Evolutionary conservation across 441 rosid genomes (phyloP), one percentile per base, ranked within the genome.

Genomic region (Biscutella laevigata): DNA sequence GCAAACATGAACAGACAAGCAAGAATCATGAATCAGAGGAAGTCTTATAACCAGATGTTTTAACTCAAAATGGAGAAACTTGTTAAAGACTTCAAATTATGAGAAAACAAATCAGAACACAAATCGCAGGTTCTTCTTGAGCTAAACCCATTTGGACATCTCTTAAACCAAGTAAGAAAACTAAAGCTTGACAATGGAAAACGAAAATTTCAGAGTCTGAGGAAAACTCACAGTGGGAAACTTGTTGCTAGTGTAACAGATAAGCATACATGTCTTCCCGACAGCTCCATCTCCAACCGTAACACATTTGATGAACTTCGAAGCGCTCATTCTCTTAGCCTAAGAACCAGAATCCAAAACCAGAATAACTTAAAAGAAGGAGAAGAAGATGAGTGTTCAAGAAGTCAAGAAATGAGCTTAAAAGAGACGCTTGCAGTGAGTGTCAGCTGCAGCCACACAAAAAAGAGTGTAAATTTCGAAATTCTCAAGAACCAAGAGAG

Each of bases 261-360:
- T 90, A 55, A 90, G 97, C 97, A 86, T 90, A 76, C 95, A 90
- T 19, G 97, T 90, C 74, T 90, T 90, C 24, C 97, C 97, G 19
- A 90, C 97, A 71, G 95, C 97, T 64, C 97, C 97, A 65, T 90
- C 97, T 67, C 97, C 98, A 46, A 90, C 98, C 0, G 98, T 87
- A 51, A 90, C 98, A 66, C 98, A 90, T 74, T 90, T 90, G 30
- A 90, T 87, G 83, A 90, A 90, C 88, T 76, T 90, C 1, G 95
- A 84, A 69, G 83, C 96, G 57, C 84, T 90, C 95, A 84, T 68
- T 43, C 15, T 86, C 69, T 48, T 52, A 54, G 13, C 43, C 14
- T 59, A 42, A 57, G 38, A 57, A 61, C 50, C 8, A 65, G 26
- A 25, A 44, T 16, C 27, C 47, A 34, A n/a, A 57, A 59, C 11